Percentiles rank a stretch among this genome's conserved stretches.
These are phyloP conservation scores for Schizothecium vesticola DNA, from an alignment of 495 filamentous ascomycete species.

Conservation along the genomic window DNA sequence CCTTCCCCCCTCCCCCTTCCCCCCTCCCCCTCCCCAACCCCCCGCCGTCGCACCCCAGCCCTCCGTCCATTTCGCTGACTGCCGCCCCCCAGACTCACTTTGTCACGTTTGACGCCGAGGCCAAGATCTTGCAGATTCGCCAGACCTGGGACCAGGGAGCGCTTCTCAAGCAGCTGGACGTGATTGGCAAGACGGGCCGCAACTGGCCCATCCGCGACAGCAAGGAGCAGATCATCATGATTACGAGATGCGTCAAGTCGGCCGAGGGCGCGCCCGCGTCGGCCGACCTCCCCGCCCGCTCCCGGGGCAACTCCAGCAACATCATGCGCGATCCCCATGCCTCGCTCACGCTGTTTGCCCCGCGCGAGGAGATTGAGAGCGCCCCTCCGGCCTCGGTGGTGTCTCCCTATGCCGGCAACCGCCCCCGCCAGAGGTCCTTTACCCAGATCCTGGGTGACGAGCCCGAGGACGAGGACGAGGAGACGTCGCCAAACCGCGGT, in stretches of 20 bases:
- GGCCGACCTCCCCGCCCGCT: slow-evolving; percentile 27
- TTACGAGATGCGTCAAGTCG: slow-evolving; percentile 49
- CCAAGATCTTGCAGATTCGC: slow-evolving; percentile 78
- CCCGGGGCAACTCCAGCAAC: slow-evolving; percentile 45
- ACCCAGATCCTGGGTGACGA: slow-evolving; percentile 48
- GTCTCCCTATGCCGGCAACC: slow-evolving; percentile 46
- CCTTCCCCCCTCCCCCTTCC: no score
- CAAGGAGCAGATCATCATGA: slow-evolving; percentile 73
- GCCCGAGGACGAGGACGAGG: slow-evolving; percentile 33
- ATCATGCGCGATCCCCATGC: slow-evolving; percentile 64
- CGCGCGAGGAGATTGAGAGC: slow-evolving; percentile 51
- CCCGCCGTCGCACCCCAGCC: not conserved
- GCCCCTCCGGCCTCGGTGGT: slow-evolving; percentile 39
- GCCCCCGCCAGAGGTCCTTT: slow-evolving; percentile 46
- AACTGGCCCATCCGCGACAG: slow-evolving; percentile 94
- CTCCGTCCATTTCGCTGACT: slow-evolving; percentile 26
- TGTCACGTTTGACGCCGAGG: slow-evolving; percentile 69
- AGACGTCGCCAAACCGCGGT: slow-evolving; percentile 45
- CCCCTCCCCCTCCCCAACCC: no score
- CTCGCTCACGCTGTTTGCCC: slow-evolving; percentile 65
- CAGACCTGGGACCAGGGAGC: slow-evolving; percentile 94
- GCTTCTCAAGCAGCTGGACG: slow-evolving; percentile 84
- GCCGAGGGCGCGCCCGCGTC: slow-evolving; percentile 18
- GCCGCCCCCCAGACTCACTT: slow-evolving; percentile 66
- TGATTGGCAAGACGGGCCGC: slow-evolving; percentile 81